Percentiles rank a stretch among this genome's conserved stretches.
Evolutionary conservation across 306 rosid species (phyloP).

Genomic region (Cucumis cinereus): DNA sequence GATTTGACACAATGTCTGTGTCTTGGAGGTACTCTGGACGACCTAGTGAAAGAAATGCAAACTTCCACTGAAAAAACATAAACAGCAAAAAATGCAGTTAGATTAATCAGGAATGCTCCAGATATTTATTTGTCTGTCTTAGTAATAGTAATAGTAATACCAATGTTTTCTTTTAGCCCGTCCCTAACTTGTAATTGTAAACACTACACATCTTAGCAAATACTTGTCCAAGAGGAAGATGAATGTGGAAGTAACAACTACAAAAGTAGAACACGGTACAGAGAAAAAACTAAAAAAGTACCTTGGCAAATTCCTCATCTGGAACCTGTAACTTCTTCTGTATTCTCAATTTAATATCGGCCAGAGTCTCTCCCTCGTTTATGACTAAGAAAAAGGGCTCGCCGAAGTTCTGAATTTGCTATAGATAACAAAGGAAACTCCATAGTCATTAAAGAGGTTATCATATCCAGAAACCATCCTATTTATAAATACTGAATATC

Average conservation of each 20-base stretch:
- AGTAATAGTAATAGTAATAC: neutral
- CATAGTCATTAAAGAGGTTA: neutral
- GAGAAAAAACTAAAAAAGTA: slow-evolving; percentile 9
- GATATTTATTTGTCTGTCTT: neutral
- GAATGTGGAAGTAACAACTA: neutral
- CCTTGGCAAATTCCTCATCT: slow-evolving; percentile 85
- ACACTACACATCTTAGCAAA: neutral
- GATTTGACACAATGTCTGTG: slow-evolving; percentile 57
- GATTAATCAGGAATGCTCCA: neutral
- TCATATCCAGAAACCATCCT: neutral
- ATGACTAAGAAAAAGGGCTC: slow-evolving; percentile 91
- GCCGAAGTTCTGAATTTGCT: slow-evolving; percentile 90
- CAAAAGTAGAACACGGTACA: neutral
- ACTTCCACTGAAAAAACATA: slow-evolving; percentile 61
- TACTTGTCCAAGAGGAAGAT: neutral
- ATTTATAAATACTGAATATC: neutral
- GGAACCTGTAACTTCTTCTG: slow-evolving; percentile 73
- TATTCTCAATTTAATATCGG: slow-evolving; percentile 54
- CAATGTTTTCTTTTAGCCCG: neutral
- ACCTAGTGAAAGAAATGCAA: slow-evolving; percentile 79
- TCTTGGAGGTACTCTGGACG: slow-evolving; percentile 90
- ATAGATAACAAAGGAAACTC: slow-evolving; percentile 13
- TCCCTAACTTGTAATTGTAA: neutral
- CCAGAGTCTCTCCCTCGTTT: slow-evolving; percentile 66
- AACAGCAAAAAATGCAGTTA: neutral